Percentiles rank a stretch among this genome's conserved stretches.
These are phyloP conservation scores for Fragosphaeria purpurea DNA, from an alignment of 2,329 filamentous ascomycete genomes.

Conservation along the genomic window DNA sequence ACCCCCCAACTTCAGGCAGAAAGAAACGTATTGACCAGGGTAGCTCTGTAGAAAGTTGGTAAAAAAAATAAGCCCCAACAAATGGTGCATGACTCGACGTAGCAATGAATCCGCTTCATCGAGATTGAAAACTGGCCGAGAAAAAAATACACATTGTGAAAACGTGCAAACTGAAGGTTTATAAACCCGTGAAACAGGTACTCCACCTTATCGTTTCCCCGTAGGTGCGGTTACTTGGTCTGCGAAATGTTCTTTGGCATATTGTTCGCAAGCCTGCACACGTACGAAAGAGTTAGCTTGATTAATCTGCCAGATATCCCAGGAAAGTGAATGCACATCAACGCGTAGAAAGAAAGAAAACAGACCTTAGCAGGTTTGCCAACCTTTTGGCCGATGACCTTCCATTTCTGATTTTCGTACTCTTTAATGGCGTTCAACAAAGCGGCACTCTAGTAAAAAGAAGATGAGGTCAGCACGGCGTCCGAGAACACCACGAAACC, in stretches of 20 bases:
- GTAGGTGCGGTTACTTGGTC: conserved; percentile 27
- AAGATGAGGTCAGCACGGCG: neutral
- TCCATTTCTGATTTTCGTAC: conserved; percentile 98
- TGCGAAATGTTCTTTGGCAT: conserved; percentile 85
- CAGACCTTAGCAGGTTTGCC: conserved; percentile 89
- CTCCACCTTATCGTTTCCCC: conserved; percentile 25
- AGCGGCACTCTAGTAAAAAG: conserved; percentile 52
- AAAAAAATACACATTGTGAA: neutral
- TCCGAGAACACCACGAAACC: no score
- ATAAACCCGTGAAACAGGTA: no score
- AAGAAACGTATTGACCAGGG: neutral
- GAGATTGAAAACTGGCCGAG: neutral
- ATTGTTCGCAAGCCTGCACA: conserved; percentile 52
- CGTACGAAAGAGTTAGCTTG: neutral
- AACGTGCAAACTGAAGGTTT: no score
- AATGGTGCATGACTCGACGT: neutral
- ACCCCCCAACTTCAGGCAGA: neutral
- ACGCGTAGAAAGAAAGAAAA: neutral
- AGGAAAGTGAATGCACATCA: no score
- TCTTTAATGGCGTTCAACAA: conserved; percentile 93
- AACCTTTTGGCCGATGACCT: conserved; percentile 90
- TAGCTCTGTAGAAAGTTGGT: no score
- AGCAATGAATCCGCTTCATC: no score
- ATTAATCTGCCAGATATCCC: no score
- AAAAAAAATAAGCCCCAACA: neutral